A percentile compares a stretch with the other conserved stretches of the same genome.
Evolutionary conservation across 1,139 yeast genomes (phyloP).

Genomic region (Geotrichum histeridarum): DNA sequence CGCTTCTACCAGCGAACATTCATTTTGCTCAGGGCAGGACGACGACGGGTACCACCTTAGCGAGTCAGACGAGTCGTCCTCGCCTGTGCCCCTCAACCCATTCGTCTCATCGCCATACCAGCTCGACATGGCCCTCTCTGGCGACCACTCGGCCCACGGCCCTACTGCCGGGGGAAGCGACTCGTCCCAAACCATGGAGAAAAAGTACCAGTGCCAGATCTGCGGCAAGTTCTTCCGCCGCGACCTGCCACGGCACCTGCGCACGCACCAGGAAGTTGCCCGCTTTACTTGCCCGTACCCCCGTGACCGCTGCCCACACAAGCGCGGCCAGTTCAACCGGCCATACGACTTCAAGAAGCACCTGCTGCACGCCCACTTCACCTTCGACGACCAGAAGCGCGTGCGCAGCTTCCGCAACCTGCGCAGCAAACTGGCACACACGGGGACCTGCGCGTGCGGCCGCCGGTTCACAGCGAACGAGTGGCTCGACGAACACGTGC

Average conservation of each 20-base stretch:
- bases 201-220: constrained; percentile 43
- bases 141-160: not conserved
- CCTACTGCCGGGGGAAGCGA: too few species aligned
- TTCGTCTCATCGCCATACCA: not conserved
- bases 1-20: constrained; percentile 4
- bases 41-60: constrained; percentile 3
- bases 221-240: constrained; percentile 58
- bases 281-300: constrained; percentile 60
- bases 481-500: constrained; percentile 57
- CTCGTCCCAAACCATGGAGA: constrained; percentile 1
- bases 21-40: constrained; percentile 8
- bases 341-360: constrained; percentile 70
- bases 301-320: constrained; percentile 52
- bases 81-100: constrained; percentile 2
- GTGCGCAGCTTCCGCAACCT: constrained; percentile 50
- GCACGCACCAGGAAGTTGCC: constrained; percentile 59
- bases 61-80: constrained; percentile 5
- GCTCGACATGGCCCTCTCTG: not conserved
- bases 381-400: constrained; percentile 43
- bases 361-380: constrained; percentile 57
- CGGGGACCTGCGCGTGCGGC: constrained; percentile 61
- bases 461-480: constrained; percentile 45
- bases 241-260: constrained; percentile 60
- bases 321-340: constrained; percentile 59
- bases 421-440: constrained; percentile 48